Percentiles rank a stretch among this genome's conserved stretches.
Conservation (phyloP, 108 stramenopile genomes). For the Stephanodiscus triporus region DNA sequence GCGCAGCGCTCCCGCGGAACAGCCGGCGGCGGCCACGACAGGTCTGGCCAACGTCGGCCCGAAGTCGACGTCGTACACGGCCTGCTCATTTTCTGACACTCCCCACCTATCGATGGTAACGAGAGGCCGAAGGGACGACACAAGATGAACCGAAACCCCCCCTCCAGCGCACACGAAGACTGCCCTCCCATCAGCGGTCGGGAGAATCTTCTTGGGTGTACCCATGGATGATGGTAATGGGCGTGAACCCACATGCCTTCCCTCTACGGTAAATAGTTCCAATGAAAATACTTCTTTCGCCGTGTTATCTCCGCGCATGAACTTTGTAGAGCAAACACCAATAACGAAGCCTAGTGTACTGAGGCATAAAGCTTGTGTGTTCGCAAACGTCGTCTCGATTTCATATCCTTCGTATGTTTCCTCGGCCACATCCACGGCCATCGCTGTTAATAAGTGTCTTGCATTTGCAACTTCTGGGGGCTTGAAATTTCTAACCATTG, state of each 20-base stretch:
- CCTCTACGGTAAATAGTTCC: slow-evolving; percentile 83
- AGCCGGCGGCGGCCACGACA: slow-evolving; percentile 83
- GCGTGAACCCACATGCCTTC: slow-evolving; percentile 71
- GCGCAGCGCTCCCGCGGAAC: slow-evolving; percentile 78
- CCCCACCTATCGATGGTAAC: slow-evolving; percentile 85
- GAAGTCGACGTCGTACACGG: slow-evolving; percentile 81
- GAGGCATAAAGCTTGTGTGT: slow-evolving; percentile 68
- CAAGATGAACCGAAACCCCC: slow-evolving; percentile 76
- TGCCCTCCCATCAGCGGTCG: slow-evolving; percentile 83
- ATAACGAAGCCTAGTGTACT: slow-evolving; percentile 82
- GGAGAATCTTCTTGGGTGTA: slow-evolving; percentile 67
- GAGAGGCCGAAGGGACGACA: slow-evolving; percentile 76
- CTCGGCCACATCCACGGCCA: too few relatives aligned
- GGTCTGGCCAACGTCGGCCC: slow-evolving; percentile 86
- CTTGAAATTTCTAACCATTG: slow-evolving; percentile 68
- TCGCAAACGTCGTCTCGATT: slow-evolving; percentile 62
- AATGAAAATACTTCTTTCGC: slow-evolving; percentile 67
- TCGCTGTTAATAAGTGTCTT: slow-evolving; percentile 43
- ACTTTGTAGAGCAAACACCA: slow-evolving; percentile 74
- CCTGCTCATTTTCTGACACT: slow-evolving; percentile 56
- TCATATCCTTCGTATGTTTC: slow-evolving; percentile 25
- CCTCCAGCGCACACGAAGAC: slow-evolving; percentile 77
- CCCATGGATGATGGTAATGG: slow-evolving; percentile 71
- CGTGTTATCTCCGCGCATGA: slow-evolving; percentile 30
- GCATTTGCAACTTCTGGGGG: slow-evolving; percentile 64